Evolutionary conservation across 495 filamentous ascomycete species (phyloP).

Genomic region (Tuber aestivum): DNA sequence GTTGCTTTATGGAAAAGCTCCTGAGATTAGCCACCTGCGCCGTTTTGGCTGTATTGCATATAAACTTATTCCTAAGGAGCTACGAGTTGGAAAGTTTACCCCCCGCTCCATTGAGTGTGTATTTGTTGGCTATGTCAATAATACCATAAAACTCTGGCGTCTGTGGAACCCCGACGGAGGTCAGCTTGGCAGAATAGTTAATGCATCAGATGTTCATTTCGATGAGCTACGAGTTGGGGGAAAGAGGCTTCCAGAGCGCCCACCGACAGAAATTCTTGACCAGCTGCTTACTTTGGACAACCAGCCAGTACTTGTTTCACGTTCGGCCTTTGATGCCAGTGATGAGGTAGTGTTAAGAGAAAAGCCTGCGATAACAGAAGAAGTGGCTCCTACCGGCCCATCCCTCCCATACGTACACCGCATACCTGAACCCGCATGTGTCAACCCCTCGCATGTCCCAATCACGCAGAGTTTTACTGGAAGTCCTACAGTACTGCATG

Average conservation of each 20-base stretch:
- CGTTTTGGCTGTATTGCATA: background rate
- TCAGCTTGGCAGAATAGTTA: background rate
- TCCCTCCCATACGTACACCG: background rate
- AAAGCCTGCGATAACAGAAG: background rate
- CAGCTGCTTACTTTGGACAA: background rate
- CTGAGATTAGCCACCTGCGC: background rate
- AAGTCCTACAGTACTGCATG: background rate
- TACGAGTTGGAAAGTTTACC: constrained; percentile 4
- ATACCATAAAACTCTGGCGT: constrained; percentile 5
- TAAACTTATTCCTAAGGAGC: constrained; percentile 8
- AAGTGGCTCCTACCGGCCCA: background rate
- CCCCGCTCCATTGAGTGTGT: background rate
- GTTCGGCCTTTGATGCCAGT: background rate
- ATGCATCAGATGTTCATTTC: constrained; percentile 5
- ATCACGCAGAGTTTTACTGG: too few species aligned
- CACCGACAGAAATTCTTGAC: background rate
- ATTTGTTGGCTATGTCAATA: constrained; percentile 8
- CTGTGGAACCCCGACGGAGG: background rate
- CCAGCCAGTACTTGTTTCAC: background rate
- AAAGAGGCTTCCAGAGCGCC: background rate
- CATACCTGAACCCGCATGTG: background rate
- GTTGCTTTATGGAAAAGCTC: background rate
- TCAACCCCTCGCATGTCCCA: background rate
- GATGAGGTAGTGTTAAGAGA: background rate
- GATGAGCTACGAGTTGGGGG: background rate